phyloP scores from a whole-genome alignment of 257 asterid species.

The Agastache rugosa region DNA sequence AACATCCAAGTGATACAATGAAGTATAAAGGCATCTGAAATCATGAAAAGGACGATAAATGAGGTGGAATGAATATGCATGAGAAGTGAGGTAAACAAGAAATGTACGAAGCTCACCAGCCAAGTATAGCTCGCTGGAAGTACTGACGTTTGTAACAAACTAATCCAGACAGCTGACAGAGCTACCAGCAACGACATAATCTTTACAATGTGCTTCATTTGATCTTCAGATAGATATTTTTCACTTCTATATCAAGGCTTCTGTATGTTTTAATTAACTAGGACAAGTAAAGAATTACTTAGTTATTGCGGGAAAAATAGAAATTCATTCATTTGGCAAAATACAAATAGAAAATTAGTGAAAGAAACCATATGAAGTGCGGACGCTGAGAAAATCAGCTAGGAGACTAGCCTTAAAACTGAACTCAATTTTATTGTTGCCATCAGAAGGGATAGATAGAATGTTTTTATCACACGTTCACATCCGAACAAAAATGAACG shows the following conservation, averaged over 20 bases:
- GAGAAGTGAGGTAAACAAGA: constrained; percentile 2
- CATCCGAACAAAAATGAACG: constrained; percentile 15
- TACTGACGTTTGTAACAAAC: constrained; percentile 63
- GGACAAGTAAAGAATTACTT: constrained; percentile 6
- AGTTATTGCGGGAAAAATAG: neutral
- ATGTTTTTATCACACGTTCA: constrained; percentile 53
- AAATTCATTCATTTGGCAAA: neutral
- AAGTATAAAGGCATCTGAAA: constrained; percentile 72
- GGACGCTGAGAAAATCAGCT: neutral
- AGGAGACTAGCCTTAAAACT: neutral
- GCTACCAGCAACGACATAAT: constrained; percentile 63
- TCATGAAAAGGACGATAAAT: neutral
- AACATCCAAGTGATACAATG: constrained; percentile 79
- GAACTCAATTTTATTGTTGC: constrained; percentile 27
- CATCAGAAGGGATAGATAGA: constrained; percentile 63
- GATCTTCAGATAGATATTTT: constrained; percentile 38
- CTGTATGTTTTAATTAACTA: constrained; percentile 7
- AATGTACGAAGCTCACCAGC: constrained; percentile 64
- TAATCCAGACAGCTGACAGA: constrained; percentile 68
- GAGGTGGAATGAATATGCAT: neutral
- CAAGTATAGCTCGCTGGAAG: constrained; percentile 71
- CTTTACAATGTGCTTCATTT: constrained; percentile 82
- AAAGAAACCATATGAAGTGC: neutral
- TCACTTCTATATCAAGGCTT: constrained; percentile 29
- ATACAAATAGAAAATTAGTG: neutral